phyloP scores from a whole-genome alignment of 2,329 filamentous ascomycete species.

The Fusarium penzigii region DNA sequence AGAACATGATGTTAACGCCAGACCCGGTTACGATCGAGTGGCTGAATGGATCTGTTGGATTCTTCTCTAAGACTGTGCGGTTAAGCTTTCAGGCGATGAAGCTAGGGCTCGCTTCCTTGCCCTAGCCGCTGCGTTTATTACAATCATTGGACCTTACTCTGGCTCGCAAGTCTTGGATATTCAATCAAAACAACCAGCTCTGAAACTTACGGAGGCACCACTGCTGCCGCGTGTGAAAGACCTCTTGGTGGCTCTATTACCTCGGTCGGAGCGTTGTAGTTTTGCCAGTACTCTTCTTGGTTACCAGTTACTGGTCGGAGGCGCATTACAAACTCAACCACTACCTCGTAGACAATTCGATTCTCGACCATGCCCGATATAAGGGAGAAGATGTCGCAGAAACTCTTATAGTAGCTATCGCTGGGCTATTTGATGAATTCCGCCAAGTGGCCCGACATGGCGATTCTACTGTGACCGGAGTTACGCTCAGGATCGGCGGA shows the following conservation, averaged over 20 bases:
- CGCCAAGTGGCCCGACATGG: background rate
- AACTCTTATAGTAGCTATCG: background rate
- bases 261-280: background rate
- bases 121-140: conserved; percentile 1
- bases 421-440: background rate
- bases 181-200: background rate
- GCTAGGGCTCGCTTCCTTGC: background rate
- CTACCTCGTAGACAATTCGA: background rate
- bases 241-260: background rate
- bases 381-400: background rate
- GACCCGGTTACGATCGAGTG: background rate
- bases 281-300: background rate
- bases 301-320: background rate
- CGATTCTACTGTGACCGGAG: background rate
- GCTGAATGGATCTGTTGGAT: background rate
- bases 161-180: background rate
- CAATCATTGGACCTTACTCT: background rate
- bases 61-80: background rate
- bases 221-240: background rate
- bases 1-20: background rate
- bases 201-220: background rate
- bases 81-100: background rate
- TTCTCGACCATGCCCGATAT: background rate
- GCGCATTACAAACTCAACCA: background rate
- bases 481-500: background rate